Evolutionary conservation across 345 rosid genomes (phyloP).

Genomic region (Melastoma malabathricum): DNA sequence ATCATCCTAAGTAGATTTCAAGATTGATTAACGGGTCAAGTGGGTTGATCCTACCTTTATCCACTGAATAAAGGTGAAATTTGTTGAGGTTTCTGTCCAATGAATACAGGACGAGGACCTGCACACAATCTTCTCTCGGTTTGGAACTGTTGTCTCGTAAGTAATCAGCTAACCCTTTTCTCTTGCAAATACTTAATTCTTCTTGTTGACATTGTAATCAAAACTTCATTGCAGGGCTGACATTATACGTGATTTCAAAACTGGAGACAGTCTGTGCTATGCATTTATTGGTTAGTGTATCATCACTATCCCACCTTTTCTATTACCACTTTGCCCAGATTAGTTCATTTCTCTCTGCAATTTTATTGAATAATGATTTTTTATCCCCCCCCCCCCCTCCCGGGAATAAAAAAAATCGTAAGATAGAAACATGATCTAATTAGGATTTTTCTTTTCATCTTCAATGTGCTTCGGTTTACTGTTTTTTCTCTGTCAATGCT

Average conservation of each 20-base stretch:
- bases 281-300: constrained; percentile 71
- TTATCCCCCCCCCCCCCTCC: too few species aligned
- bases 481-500: too few species aligned
- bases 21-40: background rate
- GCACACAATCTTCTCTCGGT: constrained; percentile 88
- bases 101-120: constrained; percentile 83
- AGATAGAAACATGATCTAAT: too few species aligned
- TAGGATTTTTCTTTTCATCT: too few species aligned
- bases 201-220: background rate
- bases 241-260: constrained; percentile 78
- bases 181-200: background rate
- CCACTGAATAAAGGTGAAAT: background rate
- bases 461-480: too few species aligned
- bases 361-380: background rate
- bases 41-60: constrained; percentile 1
- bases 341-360: background rate
- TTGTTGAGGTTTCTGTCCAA: constrained; percentile 6
- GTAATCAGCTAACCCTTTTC: constrained; percentile 12
- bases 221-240: constrained; percentile 53
- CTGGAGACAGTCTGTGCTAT: constrained; percentile 95
- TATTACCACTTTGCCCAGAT: background rate
- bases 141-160: constrained; percentile 80
- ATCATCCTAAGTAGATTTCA: too few species aligned
- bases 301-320: background rate
- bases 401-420: too few species aligned